phyloP scores from a whole-genome alignment of 1,139 yeast species.

The Geotrichum siamense region DNA sequence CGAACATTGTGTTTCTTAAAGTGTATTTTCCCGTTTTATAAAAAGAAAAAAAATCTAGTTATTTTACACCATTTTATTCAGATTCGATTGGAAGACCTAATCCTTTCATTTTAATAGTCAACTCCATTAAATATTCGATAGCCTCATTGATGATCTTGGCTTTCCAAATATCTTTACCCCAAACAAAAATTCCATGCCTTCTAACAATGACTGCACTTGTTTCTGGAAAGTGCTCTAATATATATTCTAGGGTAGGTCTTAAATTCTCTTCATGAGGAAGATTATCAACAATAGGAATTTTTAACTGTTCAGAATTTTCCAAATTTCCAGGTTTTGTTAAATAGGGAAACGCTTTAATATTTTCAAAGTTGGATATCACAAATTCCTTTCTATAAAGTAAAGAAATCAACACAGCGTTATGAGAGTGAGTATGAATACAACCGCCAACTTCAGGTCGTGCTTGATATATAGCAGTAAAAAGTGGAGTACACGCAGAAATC shows the following conservation, averaged over 20 bases:
- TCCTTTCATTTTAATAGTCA: constrained; percentile 67
- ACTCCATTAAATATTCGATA: constrained; percentile 76
- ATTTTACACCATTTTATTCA: no score
- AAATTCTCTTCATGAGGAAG: constrained; percentile 84
- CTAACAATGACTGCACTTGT: constrained; percentile 84
- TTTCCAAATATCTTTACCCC: constrained; percentile 92
- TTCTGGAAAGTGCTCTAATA: constrained; percentile 61
- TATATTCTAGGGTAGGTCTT: constrained; percentile 52
- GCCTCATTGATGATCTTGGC: constrained; percentile 93
- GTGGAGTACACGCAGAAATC: constrained; percentile 90
- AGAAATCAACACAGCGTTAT: constrained; percentile 73
- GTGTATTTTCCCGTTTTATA: no score
- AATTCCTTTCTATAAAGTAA: constrained; percentile 64
- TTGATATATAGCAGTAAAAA: constrained; percentile 66
- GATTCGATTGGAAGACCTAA: constrained; percentile 38
- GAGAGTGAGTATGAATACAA: constrained; percentile 92
- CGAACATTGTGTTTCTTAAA: constrained; percentile 4
- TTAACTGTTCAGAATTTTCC: constrained; percentile 65
- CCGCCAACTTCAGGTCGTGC: constrained; percentile 75
- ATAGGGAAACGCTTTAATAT: constrained; percentile 80
- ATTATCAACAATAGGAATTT: constrained; percentile 85
- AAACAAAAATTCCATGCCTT: constrained; percentile 89
- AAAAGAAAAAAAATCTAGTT: no score
- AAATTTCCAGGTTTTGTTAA: constrained; percentile 61
- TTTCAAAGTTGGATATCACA: constrained; percentile 74